A percentile compares a stretch with the other conserved stretches of the same genome.
Conservation (phyloP, 2,329 filamentous ascomycete species). For the Exserohilum turcica region DNA sequence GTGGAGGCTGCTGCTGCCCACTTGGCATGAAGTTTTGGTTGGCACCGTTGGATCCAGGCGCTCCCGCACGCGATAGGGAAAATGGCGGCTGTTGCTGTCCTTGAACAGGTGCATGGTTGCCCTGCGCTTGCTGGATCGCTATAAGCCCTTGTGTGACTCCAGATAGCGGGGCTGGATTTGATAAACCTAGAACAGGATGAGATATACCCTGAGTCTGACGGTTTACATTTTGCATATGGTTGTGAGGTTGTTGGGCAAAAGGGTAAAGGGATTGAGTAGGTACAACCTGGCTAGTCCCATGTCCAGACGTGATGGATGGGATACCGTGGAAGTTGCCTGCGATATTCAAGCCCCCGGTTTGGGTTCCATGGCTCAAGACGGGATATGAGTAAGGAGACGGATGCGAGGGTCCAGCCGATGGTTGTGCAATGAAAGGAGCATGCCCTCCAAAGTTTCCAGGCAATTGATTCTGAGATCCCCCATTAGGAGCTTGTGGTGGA, state of each 20-base stretch:
- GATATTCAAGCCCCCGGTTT: not conserved
- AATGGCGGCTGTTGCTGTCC: not conserved
- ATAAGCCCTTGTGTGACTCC: constrained; percentile 4
- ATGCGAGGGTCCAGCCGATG: not conserved
- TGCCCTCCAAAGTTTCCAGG: not conserved
- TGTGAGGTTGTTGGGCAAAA: not conserved
- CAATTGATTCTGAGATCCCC: not conserved
- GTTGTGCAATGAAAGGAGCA: not conserved
- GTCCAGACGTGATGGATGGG: not conserved
- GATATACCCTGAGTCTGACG: not conserved
- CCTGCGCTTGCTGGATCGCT: not conserved
- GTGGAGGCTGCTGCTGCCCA: not conserved
- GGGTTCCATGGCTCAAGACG: no score
- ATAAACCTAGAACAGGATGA: not conserved
- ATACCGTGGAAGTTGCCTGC: not conserved
- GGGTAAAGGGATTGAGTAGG: not conserved
- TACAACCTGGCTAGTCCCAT: not conserved
- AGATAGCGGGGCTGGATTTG: not conserved
- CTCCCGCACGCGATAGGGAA: not conserved
- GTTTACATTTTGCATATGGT: not conserved
- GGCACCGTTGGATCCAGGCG: not conserved
- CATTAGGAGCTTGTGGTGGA: not conserved
- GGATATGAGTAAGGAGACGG: not conserved
- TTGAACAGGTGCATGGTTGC: not conserved
- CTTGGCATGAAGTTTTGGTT: not conserved